phyloP scores from a whole-genome alignment of 805 yeast species.

The Sugiyamaella marilandica region DNA sequence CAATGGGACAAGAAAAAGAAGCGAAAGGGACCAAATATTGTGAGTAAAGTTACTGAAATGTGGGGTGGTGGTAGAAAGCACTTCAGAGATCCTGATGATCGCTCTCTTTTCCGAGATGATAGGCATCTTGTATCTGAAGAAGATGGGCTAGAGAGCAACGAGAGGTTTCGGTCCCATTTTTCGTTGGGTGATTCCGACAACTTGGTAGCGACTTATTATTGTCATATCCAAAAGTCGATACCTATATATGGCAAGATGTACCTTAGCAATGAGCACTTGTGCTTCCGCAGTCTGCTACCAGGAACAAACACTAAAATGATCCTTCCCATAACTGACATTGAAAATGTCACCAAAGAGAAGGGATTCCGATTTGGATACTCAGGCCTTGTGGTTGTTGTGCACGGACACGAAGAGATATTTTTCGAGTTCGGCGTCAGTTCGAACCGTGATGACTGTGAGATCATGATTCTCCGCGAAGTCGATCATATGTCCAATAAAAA shows the following conservation, averaged over 20 bases:
- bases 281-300: slow-evolving; percentile 75
- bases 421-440: slow-evolving; percentile 52
- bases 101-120: slow-evolving; percentile 36
- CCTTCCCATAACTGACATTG: slow-evolving; percentile 70
- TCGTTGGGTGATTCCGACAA: slow-evolving; percentile 49
- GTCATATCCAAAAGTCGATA: slow-evolving; percentile 61
- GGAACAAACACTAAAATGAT: slow-evolving; percentile 78
- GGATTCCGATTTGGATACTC: slow-evolving; percentile 65
- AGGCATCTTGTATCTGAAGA: slow-evolving; percentile 42
- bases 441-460: slow-evolving; percentile 65
- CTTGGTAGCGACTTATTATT: slow-evolving; percentile 64
- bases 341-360: slow-evolving; percentile 59
- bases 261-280: slow-evolving; percentile 61
- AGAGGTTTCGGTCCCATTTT: slow-evolving; percentile 62
- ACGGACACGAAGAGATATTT: slow-evolving; percentile 71
- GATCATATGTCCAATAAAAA: slow-evolving; percentile 31
- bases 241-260: slow-evolving; percentile 84
- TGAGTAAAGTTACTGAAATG: slow-evolving; percentile 40
- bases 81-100: slow-evolving; percentile 37
- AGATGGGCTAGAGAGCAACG: slow-evolving; percentile 45
- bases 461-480: slow-evolving; percentile 43
- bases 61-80: slow-evolving; percentile 64
- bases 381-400: slow-evolving; percentile 64
- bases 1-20: not conserved
- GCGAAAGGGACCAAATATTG: slow-evolving; percentile 33